Percentiles rank a stretch among this genome's conserved stretches.
phyloP scores from a whole-genome alignment of 768 basidiomycete species.

The Lactarius akahatsu region DNA sequence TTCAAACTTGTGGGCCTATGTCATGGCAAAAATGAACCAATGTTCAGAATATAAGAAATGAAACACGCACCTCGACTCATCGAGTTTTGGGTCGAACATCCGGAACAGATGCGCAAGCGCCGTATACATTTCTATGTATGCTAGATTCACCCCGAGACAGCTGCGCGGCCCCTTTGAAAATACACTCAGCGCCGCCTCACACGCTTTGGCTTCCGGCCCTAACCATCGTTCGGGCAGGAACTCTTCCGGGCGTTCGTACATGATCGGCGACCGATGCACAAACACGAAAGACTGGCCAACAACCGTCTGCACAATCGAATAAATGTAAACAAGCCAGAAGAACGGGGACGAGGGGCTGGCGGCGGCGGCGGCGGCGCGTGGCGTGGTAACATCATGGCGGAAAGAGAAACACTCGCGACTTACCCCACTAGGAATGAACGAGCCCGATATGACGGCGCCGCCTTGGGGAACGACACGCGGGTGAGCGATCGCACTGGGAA shows the following conservation, averaged over 20 bases:
- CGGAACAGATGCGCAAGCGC: conserved; percentile 44
- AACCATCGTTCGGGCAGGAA: conserved; percentile 49
- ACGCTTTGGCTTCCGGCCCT: conserved; percentile 35
- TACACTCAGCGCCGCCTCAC: conserved; percentile 44
- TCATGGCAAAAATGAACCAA: not conserved
- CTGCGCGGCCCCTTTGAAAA: conserved; percentile 49
- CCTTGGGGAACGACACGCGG: conserved; percentile 42
- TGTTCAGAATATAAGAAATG: not conserved
- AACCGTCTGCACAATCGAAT: conserved; percentile 36
- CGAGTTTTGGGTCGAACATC: conserved; percentile 38
- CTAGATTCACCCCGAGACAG: conserved; percentile 47
- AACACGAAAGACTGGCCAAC: conserved; percentile 43
- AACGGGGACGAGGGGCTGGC: not conserved
- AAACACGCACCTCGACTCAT: conserved; percentile 29
- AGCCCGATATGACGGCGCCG: conserved; percentile 39
- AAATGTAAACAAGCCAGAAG: not conserved
- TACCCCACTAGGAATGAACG: conserved; percentile 42
- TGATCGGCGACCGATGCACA: conserved; percentile 40
- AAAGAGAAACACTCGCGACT: conserved; percentile 20
- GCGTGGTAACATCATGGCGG: no score
- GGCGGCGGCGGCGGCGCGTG: not conserved
- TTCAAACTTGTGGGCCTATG: conserved; percentile 18
- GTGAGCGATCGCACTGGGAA: conserved; percentile 42
- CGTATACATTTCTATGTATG: conserved; percentile 46
- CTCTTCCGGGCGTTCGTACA: conserved; percentile 42